These are phyloP conservation scores for Candida sphagnicola DNA, from an alignment of 805 yeast genomes.

Conservation along the genomic window DNA sequence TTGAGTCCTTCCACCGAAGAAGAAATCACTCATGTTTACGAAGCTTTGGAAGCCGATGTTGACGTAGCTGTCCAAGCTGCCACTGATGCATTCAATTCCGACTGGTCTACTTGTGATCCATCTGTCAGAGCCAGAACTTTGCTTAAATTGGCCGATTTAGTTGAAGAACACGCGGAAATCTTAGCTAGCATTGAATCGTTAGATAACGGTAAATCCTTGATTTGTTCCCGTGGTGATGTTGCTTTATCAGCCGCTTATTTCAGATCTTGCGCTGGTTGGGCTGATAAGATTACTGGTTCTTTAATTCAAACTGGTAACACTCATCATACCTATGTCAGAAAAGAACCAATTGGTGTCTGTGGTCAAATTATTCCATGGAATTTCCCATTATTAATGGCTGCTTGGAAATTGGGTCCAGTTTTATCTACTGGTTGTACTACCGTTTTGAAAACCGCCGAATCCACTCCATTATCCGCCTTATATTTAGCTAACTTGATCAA, in stretches of 20 bases:
- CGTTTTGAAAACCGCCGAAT: conserved; percentile 87
- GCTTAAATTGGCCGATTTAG: conserved; percentile 68
- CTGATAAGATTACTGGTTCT: conserved; percentile 81
- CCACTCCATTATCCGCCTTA: conserved; percentile 86
- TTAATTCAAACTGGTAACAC: conserved; percentile 69
- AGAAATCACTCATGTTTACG: conserved; percentile 63
- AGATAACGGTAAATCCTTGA: conserved; percentile 84
- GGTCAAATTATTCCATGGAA: conserved; percentile 98
- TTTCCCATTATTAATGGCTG: conserved; percentile 89
- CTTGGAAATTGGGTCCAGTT: conserved; percentile 95
- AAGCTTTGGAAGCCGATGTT: conserved; percentile 75
- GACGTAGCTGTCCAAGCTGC: conserved; percentile 88
- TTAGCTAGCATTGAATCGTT: conserved; percentile 79
- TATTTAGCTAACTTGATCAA: conserved; percentile 63
- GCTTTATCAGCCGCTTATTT: conserved; percentile 63
- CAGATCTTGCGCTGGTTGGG: conserved; percentile 87
- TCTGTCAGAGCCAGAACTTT: conserved; percentile 58
- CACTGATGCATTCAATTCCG: conserved; percentile 61
- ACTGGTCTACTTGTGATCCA: conserved; percentile 73
- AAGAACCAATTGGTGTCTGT: conserved; percentile 92
- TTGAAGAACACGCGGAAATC: conserved; percentile 68
- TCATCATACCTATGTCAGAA: conserved; percentile 74
- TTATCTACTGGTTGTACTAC: conserved; percentile 86
- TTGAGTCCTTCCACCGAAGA: conserved; percentile 70
- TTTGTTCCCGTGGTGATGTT: conserved; percentile 71